Percentiles rank a stretch among this genome's conserved stretches.
phyloP scores from a whole-genome alignment of 2,329 filamentous ascomycete genomes.

The Clonostachys byssicola region DNA sequence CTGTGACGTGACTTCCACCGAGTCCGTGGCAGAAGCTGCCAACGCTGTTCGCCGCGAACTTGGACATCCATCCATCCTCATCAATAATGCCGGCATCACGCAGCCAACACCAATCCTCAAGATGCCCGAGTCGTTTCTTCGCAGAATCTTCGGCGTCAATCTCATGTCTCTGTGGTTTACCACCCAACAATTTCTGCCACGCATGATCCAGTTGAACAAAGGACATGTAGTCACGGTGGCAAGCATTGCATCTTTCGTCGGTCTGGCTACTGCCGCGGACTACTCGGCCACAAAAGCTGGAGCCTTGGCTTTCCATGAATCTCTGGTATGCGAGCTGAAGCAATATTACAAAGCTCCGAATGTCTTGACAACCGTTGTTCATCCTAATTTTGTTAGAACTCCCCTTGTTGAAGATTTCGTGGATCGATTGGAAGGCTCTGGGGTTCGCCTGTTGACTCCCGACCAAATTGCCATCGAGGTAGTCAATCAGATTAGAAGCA shows the following conservation, averaged over 20 bases:
- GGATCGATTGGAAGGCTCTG: conserved; percentile 15
- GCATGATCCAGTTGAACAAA: conserved; percentile 59
- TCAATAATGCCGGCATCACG: conserved; percentile 67
- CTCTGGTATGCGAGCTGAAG: conserved; percentile 48
- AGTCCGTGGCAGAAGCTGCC: conserved; percentile 38
- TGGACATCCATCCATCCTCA: conserved; percentile 62
- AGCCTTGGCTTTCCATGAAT: conserved; percentile 64
- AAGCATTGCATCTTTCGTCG: conserved; percentile 57
- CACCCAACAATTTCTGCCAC: conserved; percentile 60
- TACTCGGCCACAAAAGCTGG: conserved; percentile 64
- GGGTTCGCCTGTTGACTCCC: conserved; percentile 19
- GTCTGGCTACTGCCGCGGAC: conserved; percentile 58
- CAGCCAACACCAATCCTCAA: conserved; percentile 56
- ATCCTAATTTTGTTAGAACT: conserved; percentile 49
- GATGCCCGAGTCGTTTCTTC: conserved; percentile 48
- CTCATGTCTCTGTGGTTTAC: conserved; percentile 61
- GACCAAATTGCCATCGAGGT: conserved; percentile 35
- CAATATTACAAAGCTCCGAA: conserved; percentile 55
- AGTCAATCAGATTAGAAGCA: conserved; percentile 35
- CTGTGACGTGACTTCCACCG: conserved; percentile 33
- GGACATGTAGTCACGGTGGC: conserved; percentile 70
- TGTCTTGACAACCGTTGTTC: conserved; percentile 61
- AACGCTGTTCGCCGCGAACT: conserved; percentile 31
- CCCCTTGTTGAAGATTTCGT: conserved; percentile 30
- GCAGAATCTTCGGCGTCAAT: conserved; percentile 67